Evolutionary conservation across 164 flowering plant species (phyloP).

Genomic region (Vitis rotundifolia): DNA sequence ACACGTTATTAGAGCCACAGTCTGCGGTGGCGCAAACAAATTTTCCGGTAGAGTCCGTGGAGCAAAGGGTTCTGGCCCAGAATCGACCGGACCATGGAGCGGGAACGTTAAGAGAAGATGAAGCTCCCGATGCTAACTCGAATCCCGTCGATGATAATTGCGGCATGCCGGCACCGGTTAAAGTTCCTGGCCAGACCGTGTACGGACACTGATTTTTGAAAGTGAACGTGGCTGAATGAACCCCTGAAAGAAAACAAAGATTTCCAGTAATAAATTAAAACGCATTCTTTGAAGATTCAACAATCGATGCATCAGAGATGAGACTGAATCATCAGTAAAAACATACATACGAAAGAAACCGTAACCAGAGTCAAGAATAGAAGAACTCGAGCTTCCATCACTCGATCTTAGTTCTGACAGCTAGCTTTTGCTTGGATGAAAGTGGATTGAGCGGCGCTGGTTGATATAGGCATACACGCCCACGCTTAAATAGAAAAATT

Average conservation of each 20-base stretch:
- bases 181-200: conserved; percentile 27
- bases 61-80: conserved; percentile 35
- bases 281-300: no score
- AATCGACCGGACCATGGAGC: conserved; percentile 32
- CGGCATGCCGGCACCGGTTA: conserved; percentile 10
- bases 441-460: no score
- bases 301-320: no score
- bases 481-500: no score
- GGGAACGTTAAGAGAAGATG: conserved; percentile 3
- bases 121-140: conserved; percentile 3
- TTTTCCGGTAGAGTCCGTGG: conserved; percentile 9
- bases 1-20: conserved; percentile 26
- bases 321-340: no score
- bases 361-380: no score
- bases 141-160: conserved; percentile 25
- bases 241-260: conserved; percentile 2
- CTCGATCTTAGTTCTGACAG: no score
- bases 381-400: no score
- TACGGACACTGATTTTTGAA: conserved; percentile 15
- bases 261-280: no score
- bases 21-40: conserved; percentile 34
- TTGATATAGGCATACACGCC: no score
- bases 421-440: no score
- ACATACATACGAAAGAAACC: no score
- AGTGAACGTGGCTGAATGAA: conserved; percentile 11